Percentiles rank a stretch among this genome's conserved stretches.
Conservation (phyloP, 1,139 yeast species). For the Pneumocystis murina region DNA sequence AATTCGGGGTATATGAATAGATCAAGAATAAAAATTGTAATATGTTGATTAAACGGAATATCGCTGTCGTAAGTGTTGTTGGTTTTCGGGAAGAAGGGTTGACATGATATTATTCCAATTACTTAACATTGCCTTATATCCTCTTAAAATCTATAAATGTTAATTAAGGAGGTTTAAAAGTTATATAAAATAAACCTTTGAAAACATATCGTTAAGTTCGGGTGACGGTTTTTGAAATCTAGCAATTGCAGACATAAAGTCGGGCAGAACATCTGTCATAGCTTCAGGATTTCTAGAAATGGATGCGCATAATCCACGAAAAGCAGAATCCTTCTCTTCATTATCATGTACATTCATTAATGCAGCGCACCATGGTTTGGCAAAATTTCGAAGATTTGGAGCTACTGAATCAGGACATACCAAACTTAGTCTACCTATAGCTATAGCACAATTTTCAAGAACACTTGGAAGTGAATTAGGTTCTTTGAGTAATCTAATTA, state of each 20-base stretch:
- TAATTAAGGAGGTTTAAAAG: background rate
- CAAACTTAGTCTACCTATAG: constrained; percentile 78
- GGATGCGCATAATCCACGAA: constrained; percentile 57
- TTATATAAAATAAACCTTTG: constrained; percentile 2
- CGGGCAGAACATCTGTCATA: constrained; percentile 37
- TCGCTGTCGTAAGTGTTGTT: background rate
- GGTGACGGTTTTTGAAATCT: constrained; percentile 35
- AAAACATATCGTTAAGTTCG: constrained; percentile 21
- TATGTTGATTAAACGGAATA: background rate
- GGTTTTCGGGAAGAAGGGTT: background rate
- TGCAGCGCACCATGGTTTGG: constrained; percentile 50
- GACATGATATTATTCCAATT: background rate
- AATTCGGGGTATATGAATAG: background rate
- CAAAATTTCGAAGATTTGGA: constrained; percentile 42
- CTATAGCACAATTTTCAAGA: constrained; percentile 78
- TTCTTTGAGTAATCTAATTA: constrained; percentile 51
- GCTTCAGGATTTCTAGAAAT: constrained; percentile 56
- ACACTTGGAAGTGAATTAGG: constrained; percentile 38
- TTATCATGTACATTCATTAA: constrained; percentile 55
- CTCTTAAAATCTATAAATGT: background rate
- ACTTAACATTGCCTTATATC: background rate
- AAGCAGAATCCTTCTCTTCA: constrained; percentile 67
- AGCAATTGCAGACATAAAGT: constrained; percentile 51
- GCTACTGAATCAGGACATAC: constrained; percentile 46
- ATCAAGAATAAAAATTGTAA: background rate